phyloP scores from a whole-genome alignment of 179 eudicot genomes.

The Beta lomatogona region DNA sequence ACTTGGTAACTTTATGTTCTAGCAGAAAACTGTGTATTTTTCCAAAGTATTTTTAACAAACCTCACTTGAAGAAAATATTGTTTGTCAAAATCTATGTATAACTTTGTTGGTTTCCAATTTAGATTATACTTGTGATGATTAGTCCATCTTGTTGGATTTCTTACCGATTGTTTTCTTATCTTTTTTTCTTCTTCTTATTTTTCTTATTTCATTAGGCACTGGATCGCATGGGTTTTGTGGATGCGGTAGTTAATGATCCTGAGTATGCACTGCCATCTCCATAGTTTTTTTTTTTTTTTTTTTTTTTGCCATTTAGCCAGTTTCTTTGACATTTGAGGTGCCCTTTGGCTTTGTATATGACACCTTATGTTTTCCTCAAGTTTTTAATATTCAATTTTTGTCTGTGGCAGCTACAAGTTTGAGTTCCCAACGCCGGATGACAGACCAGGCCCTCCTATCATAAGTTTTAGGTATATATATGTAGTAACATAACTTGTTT shows the following conservation, averaged over 20 bases:
- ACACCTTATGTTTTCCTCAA: background rate
- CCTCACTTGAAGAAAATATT: background rate
- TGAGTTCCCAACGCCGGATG: constrained; percentile 99
- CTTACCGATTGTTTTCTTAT: background rate
- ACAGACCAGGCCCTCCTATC: constrained; percentile 95
- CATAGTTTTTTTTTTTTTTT: constrained; percentile 6
- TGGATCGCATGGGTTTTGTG: constrained; percentile 87
- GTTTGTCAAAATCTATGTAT: too few species aligned
- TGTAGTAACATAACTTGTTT: background rate
- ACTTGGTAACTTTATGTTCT: background rate
- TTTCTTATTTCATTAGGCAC: constrained; percentile 56
- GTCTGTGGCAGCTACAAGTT: constrained; percentile 78
- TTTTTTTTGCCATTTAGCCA: constrained; percentile 4
- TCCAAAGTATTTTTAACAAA: background rate
- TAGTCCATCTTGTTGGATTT: background rate
- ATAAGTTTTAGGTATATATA: constrained; percentile 90
- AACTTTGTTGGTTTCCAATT: background rate
- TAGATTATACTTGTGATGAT: background rate
- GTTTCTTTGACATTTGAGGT: background rate
- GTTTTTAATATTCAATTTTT: constrained; percentile 18
- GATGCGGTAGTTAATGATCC: constrained; percentile 96
- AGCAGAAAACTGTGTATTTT: background rate
- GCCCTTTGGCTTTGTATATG: constrained; percentile 7
- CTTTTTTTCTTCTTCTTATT: too few species aligned
- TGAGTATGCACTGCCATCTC: constrained; percentile 55